Conservation (phyloP, 257 asterid genomes). For the Gentiana dahurica region DNA sequence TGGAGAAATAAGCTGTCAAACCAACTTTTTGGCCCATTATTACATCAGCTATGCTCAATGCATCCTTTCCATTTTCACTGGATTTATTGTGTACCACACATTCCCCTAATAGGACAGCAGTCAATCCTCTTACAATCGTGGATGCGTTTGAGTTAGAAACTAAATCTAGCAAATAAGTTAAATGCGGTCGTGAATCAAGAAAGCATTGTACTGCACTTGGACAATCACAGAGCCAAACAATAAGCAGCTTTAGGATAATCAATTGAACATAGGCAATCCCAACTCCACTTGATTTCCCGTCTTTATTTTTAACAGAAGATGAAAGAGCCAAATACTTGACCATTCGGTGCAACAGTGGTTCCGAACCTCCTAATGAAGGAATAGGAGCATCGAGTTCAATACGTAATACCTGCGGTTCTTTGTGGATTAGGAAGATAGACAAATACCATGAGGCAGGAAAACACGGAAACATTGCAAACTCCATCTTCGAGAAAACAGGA, state of each 20-base stretch:
- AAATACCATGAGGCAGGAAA: too few species aligned
- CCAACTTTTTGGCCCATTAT: slow-evolving; percentile 68
- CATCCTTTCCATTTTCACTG: slow-evolving; percentile 41
- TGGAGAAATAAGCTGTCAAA: slow-evolving; percentile 55
- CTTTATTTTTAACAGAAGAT: slow-evolving; percentile 57
- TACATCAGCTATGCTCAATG: slow-evolving; percentile 63
- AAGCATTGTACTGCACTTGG: slow-evolving; percentile 82
- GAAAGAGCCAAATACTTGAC: slow-evolving; percentile 85
- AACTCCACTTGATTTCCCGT: slow-evolving; percentile 42
- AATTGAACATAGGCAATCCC: slow-evolving; percentile 47
- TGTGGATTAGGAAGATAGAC: not conserved
- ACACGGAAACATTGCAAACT: not conserved
- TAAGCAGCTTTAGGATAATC: slow-evolving; percentile 66
- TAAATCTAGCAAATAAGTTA: slow-evolving; percentile 76
- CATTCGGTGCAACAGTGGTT: slow-evolving; percentile 85
- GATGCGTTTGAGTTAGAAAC: slow-evolving; percentile 49
- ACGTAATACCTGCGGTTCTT: slow-evolving; percentile 55
- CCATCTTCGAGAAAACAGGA: too few species aligned
- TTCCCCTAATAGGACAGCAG: slow-evolving; percentile 71
- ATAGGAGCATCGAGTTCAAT: slow-evolving; percentile 70
- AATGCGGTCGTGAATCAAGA: slow-evolving; percentile 80
- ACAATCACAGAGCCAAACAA: slow-evolving; percentile 72
- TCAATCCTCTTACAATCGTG: slow-evolving; percentile 56
- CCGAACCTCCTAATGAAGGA: slow-evolving; percentile 61
- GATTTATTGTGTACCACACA: slow-evolving; percentile 56